Evolutionary conservation across 352 stramenopile species (phyloP).

Genomic region (Phytophthora pini): DNA sequence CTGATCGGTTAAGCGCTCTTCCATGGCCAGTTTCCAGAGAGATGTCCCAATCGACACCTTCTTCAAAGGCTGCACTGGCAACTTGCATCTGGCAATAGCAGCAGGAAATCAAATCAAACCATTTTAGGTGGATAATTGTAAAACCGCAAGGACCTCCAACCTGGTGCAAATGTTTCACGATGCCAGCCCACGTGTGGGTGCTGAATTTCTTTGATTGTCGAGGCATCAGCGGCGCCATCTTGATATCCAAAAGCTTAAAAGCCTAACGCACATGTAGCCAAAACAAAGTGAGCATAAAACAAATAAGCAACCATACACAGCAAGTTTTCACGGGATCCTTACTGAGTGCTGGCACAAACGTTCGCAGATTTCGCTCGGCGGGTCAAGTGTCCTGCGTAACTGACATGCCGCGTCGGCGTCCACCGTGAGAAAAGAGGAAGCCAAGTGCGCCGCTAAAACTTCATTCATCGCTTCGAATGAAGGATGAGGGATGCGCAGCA

Average conservation of each 20-base stretch:
- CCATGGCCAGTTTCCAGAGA: slow-evolving; percentile 38
- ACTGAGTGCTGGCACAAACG: slow-evolving; percentile 70
- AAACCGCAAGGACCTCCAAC: slow-evolving; percentile 22
- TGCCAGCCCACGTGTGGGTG: slow-evolving; percentile 73
- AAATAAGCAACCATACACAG: neutral
- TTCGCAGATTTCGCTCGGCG: slow-evolving; percentile 48
- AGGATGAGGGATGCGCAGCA: slow-evolving; percentile 62
- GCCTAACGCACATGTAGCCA: slow-evolving; percentile 34
- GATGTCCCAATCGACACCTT: slow-evolving; percentile 68
- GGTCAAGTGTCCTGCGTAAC: slow-evolving; percentile 24
- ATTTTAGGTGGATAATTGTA: neutral
- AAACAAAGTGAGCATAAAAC: neutral
- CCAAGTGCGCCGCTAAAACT: slow-evolving; percentile 68
- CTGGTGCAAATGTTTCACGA: slow-evolving; percentile 81
- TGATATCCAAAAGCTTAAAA: slow-evolving; percentile 79
- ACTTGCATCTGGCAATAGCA: slow-evolving; percentile 64
- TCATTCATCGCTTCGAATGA: slow-evolving; percentile 71
- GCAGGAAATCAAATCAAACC: neutral
- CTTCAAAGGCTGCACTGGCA: slow-evolving; percentile 59
- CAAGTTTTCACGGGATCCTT: slow-evolving; percentile 5
- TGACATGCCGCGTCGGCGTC: slow-evolving; percentile 4
- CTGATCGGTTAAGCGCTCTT: slow-evolving; percentile 41
- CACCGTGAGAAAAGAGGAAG: slow-evolving; percentile 56
- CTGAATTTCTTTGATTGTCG: slow-evolving; percentile 73
- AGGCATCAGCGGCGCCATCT: slow-evolving; percentile 72